These are phyloP conservation scores for Xanthoconium separans DNA, from an alignment of 1,284 basidiomycete species.

Conservation along the genomic window DNA sequence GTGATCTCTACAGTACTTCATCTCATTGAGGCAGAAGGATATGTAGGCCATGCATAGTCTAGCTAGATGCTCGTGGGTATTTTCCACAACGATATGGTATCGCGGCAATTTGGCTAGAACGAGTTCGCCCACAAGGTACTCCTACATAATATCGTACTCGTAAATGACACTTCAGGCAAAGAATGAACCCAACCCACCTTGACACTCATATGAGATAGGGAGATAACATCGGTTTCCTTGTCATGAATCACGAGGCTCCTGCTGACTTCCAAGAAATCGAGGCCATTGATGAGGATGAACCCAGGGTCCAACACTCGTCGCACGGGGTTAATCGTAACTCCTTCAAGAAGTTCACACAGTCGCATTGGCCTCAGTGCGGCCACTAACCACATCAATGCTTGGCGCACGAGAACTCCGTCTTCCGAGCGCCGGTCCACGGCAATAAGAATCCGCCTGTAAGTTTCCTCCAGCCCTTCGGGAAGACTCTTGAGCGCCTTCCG, in stretches of 20 bases:
- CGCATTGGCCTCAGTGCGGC: slow-evolving; percentile 6
- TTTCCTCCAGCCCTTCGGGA: too few relatives aligned
- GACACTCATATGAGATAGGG: too few relatives aligned
- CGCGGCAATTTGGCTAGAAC: not conserved
- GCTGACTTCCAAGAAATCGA: slow-evolving; percentile 1
- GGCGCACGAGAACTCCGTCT: slow-evolving; percentile 4
- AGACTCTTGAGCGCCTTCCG: slow-evolving; percentile 6
- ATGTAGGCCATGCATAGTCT: slow-evolving; percentile 6
- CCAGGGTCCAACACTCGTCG: not conserved
- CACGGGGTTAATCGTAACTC: not conserved
- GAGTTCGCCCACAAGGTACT: slow-evolving; percentile 8
- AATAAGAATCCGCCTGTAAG: slow-evolving; percentile 7
- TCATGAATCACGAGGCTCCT: slow-evolving; percentile 9
- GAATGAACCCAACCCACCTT: slow-evolving; percentile 12
- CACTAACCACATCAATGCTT: slow-evolving; percentile 6
- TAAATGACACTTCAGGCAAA: too few relatives aligned
- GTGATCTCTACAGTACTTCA: too few relatives aligned
- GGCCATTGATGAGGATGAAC: not conserved
- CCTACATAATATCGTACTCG: too few relatives aligned
- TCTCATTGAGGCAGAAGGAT: slow-evolving; percentile 1
- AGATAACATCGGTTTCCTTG: slow-evolving; percentile 8
- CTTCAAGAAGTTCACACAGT: slow-evolving; percentile 5
- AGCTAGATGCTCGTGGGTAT: slow-evolving; percentile 2
- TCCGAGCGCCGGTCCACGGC: not conserved
- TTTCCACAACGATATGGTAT: slow-evolving; percentile 2